phyloP scores from a whole-genome alignment of 2,329 filamentous ascomycete species.

The Neurospora crassa region DNA sequence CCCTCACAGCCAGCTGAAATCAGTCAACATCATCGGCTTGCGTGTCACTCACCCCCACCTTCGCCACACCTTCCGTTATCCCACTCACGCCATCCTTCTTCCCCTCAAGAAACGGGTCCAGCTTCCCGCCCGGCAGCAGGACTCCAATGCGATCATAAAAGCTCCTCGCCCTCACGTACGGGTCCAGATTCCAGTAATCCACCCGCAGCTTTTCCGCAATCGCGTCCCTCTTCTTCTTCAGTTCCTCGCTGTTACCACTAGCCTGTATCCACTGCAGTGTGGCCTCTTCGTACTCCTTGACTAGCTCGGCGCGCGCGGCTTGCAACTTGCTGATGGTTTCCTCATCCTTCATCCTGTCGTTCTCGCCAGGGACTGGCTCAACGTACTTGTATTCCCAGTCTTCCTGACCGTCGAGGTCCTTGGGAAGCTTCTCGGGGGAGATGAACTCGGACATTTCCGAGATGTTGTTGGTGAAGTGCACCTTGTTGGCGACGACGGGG shows the following conservation, averaged over 20 bases:
- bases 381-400: slow-evolving; percentile 75
- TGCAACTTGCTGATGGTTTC: slow-evolving; percentile 54
- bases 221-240: slow-evolving; percentile 48
- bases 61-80: background rate
- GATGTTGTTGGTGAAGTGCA: slow-evolving; percentile 80
- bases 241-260: slow-evolving; percentile 32
- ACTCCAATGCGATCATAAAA: slow-evolving; percentile 76
- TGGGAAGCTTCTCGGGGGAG: slow-evolving; percentile 57
- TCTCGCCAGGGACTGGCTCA: slow-evolving; percentile 69
- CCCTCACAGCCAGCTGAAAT: background rate
- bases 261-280: slow-evolving; percentile 66
- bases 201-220: slow-evolving; percentile 55
- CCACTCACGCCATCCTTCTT: slow-evolving; percentile 5
- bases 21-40: background rate
- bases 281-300: slow-evolving; percentile 61
- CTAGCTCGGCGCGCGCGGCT: slow-evolving; percentile 52
- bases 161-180: slow-evolving; percentile 73
- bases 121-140: slow-evolving; percentile 54
- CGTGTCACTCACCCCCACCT: background rate
- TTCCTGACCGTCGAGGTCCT: slow-evolving; percentile 76
- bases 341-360: slow-evolving; percentile 60
- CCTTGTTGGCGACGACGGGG: slow-evolving; percentile 87
- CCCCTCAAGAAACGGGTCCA: slow-evolving; percentile 55
- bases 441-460: slow-evolving; percentile 75
- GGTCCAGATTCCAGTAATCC: slow-evolving; percentile 86